phyloP scores from a whole-genome alignment of 1,284 basidiomycete species.

The Cerioporus squamosus region DNA sequence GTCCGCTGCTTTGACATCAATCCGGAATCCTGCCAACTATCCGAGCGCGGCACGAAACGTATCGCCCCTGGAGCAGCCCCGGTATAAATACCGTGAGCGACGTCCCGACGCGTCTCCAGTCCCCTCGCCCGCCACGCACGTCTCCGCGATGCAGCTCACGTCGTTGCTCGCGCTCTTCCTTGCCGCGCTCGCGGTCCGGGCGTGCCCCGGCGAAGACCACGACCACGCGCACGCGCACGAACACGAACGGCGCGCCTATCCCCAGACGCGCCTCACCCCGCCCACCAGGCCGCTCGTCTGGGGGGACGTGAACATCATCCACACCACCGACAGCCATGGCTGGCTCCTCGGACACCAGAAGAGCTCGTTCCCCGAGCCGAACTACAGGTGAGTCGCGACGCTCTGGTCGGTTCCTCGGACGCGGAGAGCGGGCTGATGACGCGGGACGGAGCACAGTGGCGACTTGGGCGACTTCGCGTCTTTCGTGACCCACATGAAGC shows the following conservation, averaged over 20 bases:
- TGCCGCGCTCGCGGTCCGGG: slow-evolving; percentile 23
- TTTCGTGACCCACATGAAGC: slow-evolving; percentile 83
- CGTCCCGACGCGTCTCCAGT: too few relatives aligned
- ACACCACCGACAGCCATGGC: slow-evolving; percentile 85
- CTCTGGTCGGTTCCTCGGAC: not conserved
- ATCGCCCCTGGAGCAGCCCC: too few relatives aligned
- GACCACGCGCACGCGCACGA: slow-evolving; percentile 37
- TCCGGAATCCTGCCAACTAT: too few relatives aligned
- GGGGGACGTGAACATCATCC: slow-evolving; percentile 80
- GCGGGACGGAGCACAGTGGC: slow-evolving; percentile 45
- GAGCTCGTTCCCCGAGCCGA: slow-evolving; percentile 69
- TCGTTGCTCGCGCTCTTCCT: slow-evolving; percentile 21
- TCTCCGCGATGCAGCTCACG: slow-evolving; percentile 17
- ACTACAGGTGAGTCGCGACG: slow-evolving; percentile 56
- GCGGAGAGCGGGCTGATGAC: not conserved
- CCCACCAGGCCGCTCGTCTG: slow-evolving; percentile 70
- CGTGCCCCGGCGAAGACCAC: slow-evolving; percentile 33
- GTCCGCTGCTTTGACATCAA: too few relatives aligned
- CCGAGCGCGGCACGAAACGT: too few relatives aligned
- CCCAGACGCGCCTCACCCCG: slow-evolving; percentile 50
- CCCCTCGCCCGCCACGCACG: not conserved
- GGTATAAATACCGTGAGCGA: not conserved
- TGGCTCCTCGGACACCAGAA: slow-evolving; percentile 82
- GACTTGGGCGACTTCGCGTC: slow-evolving; percentile 83
- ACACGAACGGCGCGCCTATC: slow-evolving; percentile 47